phyloP scores from a whole-genome alignment of 352 stramenopile genomes.

The Blastocystis hominis region DNA sequence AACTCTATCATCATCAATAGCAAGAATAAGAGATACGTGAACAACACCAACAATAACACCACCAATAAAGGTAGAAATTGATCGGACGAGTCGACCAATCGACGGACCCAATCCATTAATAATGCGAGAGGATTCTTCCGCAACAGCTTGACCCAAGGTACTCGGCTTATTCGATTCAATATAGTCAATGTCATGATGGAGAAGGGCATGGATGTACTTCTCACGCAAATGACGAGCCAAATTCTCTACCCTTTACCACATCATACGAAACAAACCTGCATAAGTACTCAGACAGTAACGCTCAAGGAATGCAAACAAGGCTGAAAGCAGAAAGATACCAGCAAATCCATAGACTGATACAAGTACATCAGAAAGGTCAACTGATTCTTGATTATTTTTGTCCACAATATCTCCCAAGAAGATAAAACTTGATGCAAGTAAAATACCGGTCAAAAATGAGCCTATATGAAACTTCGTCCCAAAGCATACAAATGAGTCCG shows the following conservation, averaged over 20 bases:
- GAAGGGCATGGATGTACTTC: background rate
- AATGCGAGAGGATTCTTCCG: constrained; percentile 29
- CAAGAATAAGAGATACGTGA: background rate
- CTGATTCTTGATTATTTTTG: background rate
- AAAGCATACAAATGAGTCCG: background rate
- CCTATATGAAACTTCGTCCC: background rate
- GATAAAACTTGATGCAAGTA: background rate
- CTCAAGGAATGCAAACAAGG: background rate
- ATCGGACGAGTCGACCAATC: background rate
- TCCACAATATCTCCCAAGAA: constrained; percentile 16
- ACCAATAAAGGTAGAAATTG: background rate
- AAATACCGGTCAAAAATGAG: background rate
- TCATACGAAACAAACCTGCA: background rate
- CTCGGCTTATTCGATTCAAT: constrained; percentile 11
- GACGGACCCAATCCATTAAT: constrained; percentile 19
- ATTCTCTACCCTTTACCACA: background rate
- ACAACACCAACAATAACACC: constrained; percentile 16
- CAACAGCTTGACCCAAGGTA: background rate
- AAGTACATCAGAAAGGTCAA: background rate
- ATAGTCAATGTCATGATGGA: constrained; percentile 44
- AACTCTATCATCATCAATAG: constrained; percentile 7
- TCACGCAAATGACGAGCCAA: background rate
- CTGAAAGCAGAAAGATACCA: background rate
- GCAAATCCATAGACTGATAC: background rate
- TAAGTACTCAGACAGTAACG: background rate